Evolutionary conservation across 257 asterid genomes (phyloP).

Genomic region (Solanum chiquidenum): DNA sequence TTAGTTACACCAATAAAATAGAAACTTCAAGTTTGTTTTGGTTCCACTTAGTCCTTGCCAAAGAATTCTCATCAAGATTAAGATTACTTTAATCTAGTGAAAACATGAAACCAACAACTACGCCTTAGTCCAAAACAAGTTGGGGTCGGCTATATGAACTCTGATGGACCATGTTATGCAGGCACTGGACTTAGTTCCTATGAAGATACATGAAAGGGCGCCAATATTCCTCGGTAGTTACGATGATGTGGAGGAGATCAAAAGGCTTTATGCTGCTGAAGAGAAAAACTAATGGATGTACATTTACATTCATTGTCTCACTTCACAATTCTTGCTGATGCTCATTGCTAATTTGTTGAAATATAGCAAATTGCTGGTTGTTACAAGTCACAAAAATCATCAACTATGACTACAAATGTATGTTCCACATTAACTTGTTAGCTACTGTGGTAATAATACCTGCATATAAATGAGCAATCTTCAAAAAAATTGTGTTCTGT

Average conservation of each 20-base stretch:
- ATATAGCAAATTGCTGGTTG: not conserved
- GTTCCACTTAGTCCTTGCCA: not conserved
- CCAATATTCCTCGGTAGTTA: constrained; percentile 91
- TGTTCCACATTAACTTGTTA: not conserved
- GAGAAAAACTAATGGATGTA: constrained; percentile 23
- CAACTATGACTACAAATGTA: not conserved
- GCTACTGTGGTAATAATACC: not conserved
- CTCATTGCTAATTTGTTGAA: not conserved
- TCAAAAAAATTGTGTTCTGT: not conserved
- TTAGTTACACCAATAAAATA: not conserved
- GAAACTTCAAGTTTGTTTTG: not conserved
- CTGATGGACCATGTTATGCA: constrained; percentile 3
- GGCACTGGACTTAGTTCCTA: constrained; percentile 85
- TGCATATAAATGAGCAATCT: not conserved
- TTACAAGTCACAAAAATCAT: not conserved
- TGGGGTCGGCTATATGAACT: not conserved
- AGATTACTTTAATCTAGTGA: not conserved
- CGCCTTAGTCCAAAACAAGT: not conserved
- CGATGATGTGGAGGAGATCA: constrained; percentile 92
- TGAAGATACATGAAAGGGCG: constrained; percentile 79
- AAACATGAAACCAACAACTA: not conserved
- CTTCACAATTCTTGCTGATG: not conserved
- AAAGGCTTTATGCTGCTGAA: constrained; percentile 68
- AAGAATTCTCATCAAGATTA: not conserved
- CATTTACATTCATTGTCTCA: not conserved